These are phyloP conservation scores for Parmelia sp. DNA, from an alignment of 495 filamentous ascomycete species.

Conservation along the genomic window DNA sequence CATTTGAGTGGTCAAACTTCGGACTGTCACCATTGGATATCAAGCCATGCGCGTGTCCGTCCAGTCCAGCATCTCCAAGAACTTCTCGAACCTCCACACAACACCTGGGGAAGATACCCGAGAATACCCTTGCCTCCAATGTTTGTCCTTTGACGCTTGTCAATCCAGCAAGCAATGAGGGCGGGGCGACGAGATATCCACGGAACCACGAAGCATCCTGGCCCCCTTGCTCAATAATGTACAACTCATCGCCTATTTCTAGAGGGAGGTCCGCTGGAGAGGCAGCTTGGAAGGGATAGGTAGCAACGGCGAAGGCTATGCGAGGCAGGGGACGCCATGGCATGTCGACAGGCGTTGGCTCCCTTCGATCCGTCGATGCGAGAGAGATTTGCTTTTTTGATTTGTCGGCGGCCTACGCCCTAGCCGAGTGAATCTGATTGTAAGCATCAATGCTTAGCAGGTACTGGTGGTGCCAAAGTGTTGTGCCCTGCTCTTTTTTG, in stretches of 20 bases:
- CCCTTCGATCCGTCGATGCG: neutral
- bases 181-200: conserved; percentile 90
- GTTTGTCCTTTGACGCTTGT: conserved; percentile 90
- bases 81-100: conserved; percentile 84
- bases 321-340: conserved; percentile 95
- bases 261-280: conserved; percentile 89
- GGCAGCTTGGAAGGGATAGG: conserved; percentile 81
- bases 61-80: conserved; percentile 53
- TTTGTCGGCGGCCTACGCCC: neutral
- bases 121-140: conserved; percentile 90
- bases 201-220: conserved; percentile 82
- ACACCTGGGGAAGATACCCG: conserved; percentile 88
- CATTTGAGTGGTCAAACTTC: conserved; percentile 7
- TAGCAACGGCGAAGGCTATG: conserved; percentile 95
- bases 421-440: neutral
- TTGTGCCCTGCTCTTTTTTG: conserved; percentile 3
- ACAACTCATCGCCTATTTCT: conserved; percentile 94
- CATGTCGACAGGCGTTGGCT: conserved; percentile 45
- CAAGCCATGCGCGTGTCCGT: conserved; percentile 24
- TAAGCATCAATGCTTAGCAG: conserved; percentile 6
- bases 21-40: conserved; percentile 18
- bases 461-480: neutral
- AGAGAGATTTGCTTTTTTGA: conserved; percentile 4
- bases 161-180: conserved; percentile 83
- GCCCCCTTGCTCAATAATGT: conserved; percentile 96